A percentile compares a stretch with the other conserved stretches of the same genome.
phyloP scores from a whole-genome alignment of 2,329 filamentous ascomycete genomes.

The Zasmidium angulare region DNA sequence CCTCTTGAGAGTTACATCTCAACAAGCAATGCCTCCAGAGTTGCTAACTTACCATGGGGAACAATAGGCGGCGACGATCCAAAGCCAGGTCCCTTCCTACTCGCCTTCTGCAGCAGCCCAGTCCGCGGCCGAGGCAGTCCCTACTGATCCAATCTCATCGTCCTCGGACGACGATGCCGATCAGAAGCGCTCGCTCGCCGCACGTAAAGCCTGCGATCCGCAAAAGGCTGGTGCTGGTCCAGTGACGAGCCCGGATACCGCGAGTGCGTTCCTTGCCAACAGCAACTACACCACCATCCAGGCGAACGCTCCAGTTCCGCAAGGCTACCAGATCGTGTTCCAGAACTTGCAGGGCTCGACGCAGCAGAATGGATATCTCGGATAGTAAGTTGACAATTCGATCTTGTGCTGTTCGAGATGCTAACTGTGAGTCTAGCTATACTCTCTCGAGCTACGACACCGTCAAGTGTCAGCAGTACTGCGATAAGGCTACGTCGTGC shows the following conservation, averaged over 20 bases:
- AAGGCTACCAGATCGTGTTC: slow-evolving; percentile 21
- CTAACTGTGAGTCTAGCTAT: slow-evolving; percentile 3
- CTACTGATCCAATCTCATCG: slow-evolving; percentile 4
- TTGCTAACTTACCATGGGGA: neutral
- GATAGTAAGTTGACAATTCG: slow-evolving; percentile 6
- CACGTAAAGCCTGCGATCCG: slow-evolving; percentile 19
- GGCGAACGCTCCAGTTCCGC: slow-evolving; percentile 8
- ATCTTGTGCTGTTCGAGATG: neutral
- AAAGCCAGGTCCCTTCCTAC: slow-evolving; percentile 15
- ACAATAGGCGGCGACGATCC: neutral
- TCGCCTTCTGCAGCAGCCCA: slow-evolving; percentile 11
- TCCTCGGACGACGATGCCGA: neutral
- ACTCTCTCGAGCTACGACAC: slow-evolving; percentile 13
- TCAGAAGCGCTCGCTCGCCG: slow-evolving; percentile 7
- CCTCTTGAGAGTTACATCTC: neutral
- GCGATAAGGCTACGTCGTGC: slow-evolving; percentile 21
- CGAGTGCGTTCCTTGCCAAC: slow-evolving; percentile 16
- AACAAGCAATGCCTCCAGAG: neutral
- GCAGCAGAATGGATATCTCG: slow-evolving; percentile 16
- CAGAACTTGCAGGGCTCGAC: slow-evolving; percentile 17
- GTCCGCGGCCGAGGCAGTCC: slow-evolving; percentile 12
- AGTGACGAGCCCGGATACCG: slow-evolving; percentile 33
- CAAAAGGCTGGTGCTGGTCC: slow-evolving; percentile 22
- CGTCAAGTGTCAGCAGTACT: slow-evolving; percentile 15
- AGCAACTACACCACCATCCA: slow-evolving; percentile 3